Conservation (phyloP, 495 filamentous ascomycete genomes). For the Bryoglossum gracile region DNA sequence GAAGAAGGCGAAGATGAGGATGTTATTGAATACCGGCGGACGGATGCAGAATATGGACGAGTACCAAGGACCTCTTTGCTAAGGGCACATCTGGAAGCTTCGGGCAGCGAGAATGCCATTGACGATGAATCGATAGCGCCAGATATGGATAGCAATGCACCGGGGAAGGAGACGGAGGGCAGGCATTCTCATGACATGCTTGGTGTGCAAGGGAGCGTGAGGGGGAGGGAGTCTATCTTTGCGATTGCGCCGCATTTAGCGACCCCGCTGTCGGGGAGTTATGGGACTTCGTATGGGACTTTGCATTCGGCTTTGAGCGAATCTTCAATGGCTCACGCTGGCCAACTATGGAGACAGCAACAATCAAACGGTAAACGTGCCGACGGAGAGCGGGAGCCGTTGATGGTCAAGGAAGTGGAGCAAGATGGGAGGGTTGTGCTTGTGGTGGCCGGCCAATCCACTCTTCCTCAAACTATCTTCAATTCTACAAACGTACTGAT, state of each 20-base stretch:
- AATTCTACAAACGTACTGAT: conserved; percentile 96
- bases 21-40: conserved; percentile 30
- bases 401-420: conserved; percentile 80
- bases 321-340: conserved; percentile 62
- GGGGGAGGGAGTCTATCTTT: conserved; percentile 42
- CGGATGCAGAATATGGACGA: conserved; percentile 26
- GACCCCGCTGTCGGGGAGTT: conserved; percentile 60
- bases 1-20: conserved; percentile 13
- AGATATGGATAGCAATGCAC: conserved; percentile 3
- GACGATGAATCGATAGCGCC: conserved; percentile 19
- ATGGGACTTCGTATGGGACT: conserved; percentile 71
- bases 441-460: conserved; percentile 84
- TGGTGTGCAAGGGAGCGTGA: conserved; percentile 28
- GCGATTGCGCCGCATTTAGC: conserved; percentile 54
- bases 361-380: conserved; percentile 44
- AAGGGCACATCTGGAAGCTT: conserved; percentile 34
- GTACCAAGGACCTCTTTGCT: conserved; percentile 41
- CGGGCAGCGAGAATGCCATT: conserved; percentile 21
- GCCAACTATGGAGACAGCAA: conserved; percentile 64
- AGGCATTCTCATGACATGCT: conserved; percentile 26
- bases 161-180: conserved; percentile 31
- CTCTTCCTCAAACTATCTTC: conserved; percentile 90
- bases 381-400: conserved; percentile 65
- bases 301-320: conserved; percentile 60
- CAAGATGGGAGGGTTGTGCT: conserved; percentile 80